These are phyloP conservation scores for Plasmodium billcollinsi DNA, from an alignment of 169 alveolate genomes.

Conservation along the genomic window DNA sequence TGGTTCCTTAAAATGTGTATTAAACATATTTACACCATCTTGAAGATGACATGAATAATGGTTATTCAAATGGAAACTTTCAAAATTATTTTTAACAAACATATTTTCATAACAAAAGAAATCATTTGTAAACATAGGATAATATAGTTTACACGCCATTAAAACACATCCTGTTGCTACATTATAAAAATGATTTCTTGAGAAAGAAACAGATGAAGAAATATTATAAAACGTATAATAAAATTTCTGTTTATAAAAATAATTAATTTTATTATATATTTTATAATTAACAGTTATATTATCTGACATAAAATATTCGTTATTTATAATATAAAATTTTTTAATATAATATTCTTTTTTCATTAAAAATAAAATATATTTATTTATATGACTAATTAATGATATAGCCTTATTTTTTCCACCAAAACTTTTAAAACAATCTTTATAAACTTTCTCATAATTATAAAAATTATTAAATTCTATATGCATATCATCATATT, in stretches of 20 bases:
- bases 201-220: background rate
- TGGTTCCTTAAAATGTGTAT: conserved; percentile 3
- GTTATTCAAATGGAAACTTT: conserved; percentile 31
- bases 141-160: conserved; percentile 48
- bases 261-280: conserved; percentile 57
- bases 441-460: conserved; percentile 21
- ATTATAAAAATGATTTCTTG: conserved; percentile 12
- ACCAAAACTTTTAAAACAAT: conserved; percentile 1
- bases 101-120: conserved; percentile 33
- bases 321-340: conserved; percentile 29
- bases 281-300: conserved; percentile 20
- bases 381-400: conserved; percentile 1
- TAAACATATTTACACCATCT: conserved; percentile 11
- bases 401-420: background rate
- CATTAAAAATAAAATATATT: conserved; percentile 33
- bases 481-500: conserved; percentile 58
- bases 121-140: conserved; percentile 39
- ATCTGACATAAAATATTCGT: conserved; percentile 4
- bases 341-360: conserved; percentile 63
- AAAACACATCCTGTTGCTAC: conserved; percentile 57
- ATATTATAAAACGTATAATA: conserved; percentile 28
- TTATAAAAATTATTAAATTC: conserved; percentile 55
- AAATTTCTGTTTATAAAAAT: conserved; percentile 68
- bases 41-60: conserved; percentile 62
- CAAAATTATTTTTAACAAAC: conserved; percentile 18